A percentile compares a stretch with the other conserved stretches of the same genome.
Evolutionary conservation across 1,284 basidiomycete species (phyloP).

Genomic region (Cutaneotrichosporon sp.): DNA sequence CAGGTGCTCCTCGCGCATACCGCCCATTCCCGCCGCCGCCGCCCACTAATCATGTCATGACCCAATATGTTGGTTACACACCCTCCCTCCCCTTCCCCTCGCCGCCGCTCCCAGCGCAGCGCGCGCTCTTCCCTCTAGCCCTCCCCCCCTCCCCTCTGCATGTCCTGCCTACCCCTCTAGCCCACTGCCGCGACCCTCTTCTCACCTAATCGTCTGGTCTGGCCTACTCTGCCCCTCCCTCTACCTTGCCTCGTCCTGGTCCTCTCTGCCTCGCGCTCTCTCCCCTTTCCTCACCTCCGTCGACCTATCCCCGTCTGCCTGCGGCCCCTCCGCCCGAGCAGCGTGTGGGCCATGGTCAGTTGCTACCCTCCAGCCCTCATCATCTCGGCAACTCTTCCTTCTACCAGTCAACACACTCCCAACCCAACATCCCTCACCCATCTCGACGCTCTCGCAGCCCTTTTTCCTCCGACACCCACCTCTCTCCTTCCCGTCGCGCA

Average conservation of each 20-base stretch:
- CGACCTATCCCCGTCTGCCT: background rate
- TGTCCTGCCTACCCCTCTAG: conserved; percentile 6
- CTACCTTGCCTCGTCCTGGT: background rate
- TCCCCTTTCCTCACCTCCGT: background rate
- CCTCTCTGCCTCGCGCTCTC: background rate
- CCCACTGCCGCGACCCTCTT: background rate
- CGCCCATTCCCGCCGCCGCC: background rate
- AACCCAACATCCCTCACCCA: background rate
- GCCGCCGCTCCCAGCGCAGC: background rate
- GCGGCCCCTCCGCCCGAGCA: background rate
- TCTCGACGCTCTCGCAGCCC: background rate
- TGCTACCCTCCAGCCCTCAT: background rate
- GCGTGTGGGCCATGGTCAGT: background rate
- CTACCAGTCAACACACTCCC: background rate
- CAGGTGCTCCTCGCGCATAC: background rate
- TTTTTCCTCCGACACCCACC: background rate
- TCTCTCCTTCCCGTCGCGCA: background rate
- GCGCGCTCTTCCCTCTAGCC: background rate
- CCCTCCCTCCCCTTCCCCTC: background rate
- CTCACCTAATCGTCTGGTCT: conserved; percentile 7
- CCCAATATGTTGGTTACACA: conserved; percentile 5
- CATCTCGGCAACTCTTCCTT: background rate
- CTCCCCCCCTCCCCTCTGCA: conserved; percentile 1
- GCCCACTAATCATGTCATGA: background rate
- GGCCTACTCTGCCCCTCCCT: background rate